A percentile compares a stretch with the other conserved stretches of the same genome.
phyloP scores from a whole-genome alignment of 345 rosid genomes.

The Noccaea bulbosa region DNA sequence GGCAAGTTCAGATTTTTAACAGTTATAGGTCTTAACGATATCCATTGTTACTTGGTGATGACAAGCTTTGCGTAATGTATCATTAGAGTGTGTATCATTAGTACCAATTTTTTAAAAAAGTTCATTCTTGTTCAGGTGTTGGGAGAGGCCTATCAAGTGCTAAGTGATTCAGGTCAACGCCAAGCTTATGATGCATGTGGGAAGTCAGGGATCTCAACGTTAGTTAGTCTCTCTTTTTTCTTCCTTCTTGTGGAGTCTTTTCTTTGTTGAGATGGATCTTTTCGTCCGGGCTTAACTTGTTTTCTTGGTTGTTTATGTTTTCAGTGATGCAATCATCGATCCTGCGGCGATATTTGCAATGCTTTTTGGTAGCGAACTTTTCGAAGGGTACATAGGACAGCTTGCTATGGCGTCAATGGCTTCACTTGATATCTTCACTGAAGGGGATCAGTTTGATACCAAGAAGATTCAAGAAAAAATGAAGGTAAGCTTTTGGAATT shows the following conservation, averaged over 20 bases:
- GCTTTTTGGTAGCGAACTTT: conserved; percentile 99
- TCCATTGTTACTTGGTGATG: conserved; percentile 17
- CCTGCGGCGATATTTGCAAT: conserved; percentile 96
- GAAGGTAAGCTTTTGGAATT: conserved; percentile 55
- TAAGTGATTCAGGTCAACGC: conserved; percentile 88
- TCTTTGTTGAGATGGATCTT: conserved; percentile 8
- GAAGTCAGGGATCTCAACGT: conserved; percentile 95
- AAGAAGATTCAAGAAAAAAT: conserved; percentile 90
- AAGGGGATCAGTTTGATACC: conserved; percentile 83
- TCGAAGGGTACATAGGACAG: conserved; percentile 92
- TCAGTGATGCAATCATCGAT: conserved; percentile 88
- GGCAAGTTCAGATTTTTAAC: conserved; percentile 48
- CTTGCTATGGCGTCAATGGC: conserved; percentile 99
- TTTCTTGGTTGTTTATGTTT: conserved; percentile 24
- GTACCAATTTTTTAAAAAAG: background rate
- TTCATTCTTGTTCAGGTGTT: conserved; percentile 54
- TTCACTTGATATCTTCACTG: conserved; percentile 82
- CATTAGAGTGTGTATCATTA: background rate
- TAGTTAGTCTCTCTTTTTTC: conserved; percentile 58
- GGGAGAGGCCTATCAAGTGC: conserved; percentile 97
- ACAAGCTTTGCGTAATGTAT: conserved; percentile 25
- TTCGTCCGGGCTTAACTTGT: conserved; percentile 22
- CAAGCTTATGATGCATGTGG: conserved; percentile 94
- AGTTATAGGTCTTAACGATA: background rate
- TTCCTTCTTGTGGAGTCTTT: conserved; percentile 22